Percentiles rank a stretch among this genome's conserved stretches.
Conservation (phyloP, 305 asterid species). For the Fraxinus nigra region DNA sequence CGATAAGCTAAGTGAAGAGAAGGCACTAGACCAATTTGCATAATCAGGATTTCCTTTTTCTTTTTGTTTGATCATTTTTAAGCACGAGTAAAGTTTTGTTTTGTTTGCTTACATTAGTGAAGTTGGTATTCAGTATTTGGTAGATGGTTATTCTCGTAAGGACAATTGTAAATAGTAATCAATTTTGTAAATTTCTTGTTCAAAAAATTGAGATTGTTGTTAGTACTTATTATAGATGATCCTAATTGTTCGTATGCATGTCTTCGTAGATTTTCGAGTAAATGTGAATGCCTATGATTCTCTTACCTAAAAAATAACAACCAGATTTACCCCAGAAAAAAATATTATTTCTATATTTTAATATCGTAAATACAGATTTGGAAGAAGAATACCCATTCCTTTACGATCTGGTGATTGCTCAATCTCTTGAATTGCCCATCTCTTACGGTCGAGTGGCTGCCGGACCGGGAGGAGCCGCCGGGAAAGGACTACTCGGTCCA, state of each 20-base stretch:
- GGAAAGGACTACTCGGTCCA: background rate
- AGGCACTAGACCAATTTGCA: constrained; percentile 4
- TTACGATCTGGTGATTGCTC: background rate
- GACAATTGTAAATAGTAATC: constrained; percentile 21
- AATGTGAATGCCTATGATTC: background rate
- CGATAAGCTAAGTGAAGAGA: background rate
- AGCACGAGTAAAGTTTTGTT: background rate
- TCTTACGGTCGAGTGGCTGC: background rate
- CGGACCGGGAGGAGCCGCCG: background rate
- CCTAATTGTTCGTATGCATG: background rate
- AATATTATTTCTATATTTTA: background rate
- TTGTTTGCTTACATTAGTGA: background rate
- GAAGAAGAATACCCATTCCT: background rate
- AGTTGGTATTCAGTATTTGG: background rate
- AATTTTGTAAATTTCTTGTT: constrained; percentile 29
- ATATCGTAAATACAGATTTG: background rate
- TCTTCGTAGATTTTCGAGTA: background rate
- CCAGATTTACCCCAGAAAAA: background rate
- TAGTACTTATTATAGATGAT: background rate
- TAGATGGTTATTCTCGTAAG: constrained; percentile 20
- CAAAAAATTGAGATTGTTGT: background rate
- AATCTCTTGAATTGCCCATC: background rate
- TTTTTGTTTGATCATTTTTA: constrained; percentile 21
- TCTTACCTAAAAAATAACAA: background rate
- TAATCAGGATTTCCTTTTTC: background rate